Percentiles rank a stretch among this genome's conserved stretches.
Conservation (phyloP, 805 yeast species). For the Kurtzmaniella fragi region DNA sequence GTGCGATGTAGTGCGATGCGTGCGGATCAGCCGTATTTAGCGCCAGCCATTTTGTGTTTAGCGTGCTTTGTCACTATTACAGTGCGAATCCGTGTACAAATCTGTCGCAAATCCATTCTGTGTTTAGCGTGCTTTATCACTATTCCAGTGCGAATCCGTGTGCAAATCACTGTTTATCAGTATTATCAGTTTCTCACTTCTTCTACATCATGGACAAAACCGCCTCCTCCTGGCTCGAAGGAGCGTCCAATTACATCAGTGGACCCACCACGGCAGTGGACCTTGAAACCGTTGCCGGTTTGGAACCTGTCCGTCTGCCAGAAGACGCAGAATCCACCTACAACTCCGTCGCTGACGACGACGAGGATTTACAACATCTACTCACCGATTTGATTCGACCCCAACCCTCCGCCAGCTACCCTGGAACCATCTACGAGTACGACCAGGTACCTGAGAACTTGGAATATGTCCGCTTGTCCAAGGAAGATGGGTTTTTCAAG, state of each 20-base stretch:
- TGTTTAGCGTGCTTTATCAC: too few species aligned
- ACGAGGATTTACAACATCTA: conserved; percentile 20
- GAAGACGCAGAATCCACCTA: conserved; percentile 5
- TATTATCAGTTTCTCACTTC: too few species aligned
- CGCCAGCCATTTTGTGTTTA: too few species aligned
- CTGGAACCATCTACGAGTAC: conserved; percentile 3
- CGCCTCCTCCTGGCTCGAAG: neutral
- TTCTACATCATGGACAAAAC: too few species aligned
- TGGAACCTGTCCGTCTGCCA: neutral
- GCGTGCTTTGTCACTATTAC: too few species aligned
- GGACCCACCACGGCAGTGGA: conserved; percentile 19
- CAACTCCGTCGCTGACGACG: conserved; percentile 8
- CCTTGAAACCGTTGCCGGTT: conserved; percentile 11
- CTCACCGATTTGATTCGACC: conserved; percentile 17
- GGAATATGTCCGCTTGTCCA: conserved; percentile 4
- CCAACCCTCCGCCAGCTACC: conserved; percentile 5
- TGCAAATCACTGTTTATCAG: too few species aligned
- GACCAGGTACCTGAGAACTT: too few species aligned
- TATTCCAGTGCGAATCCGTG: too few species aligned
- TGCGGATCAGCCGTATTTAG: too few species aligned
- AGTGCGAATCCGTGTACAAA: too few species aligned
- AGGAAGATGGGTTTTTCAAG: conserved; percentile 17
- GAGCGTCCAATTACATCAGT: conserved; percentile 4
- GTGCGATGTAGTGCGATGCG: too few species aligned
- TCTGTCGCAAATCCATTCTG: too few species aligned